Evolutionary conservation across 129 eudicot genomes (phyloP).

Genomic region (Heracleum sosnowskyi): DNA sequence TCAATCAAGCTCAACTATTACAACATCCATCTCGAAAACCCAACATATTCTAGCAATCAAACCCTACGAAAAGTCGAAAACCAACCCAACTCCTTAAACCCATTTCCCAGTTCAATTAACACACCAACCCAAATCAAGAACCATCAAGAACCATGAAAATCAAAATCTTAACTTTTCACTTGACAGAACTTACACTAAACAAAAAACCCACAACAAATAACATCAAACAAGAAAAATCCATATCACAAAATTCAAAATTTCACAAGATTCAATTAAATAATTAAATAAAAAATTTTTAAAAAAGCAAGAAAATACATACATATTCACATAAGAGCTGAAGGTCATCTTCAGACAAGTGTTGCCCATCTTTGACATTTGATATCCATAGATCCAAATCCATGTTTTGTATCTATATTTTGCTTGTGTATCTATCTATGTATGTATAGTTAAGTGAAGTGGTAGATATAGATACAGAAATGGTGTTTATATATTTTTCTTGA

Average conservation of each 20-base stretch:
- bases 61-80: not conserved
- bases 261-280: not conserved
- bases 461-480: not conserved
- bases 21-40: not conserved
- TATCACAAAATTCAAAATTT: not conserved
- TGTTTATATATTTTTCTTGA: not conserved
- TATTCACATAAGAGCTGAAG: slow-evolving; percentile 98
- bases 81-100: not conserved
- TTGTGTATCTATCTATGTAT: not conserved
- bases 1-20: not conserved
- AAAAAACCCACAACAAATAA: not conserved
- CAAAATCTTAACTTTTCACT: not conserved
- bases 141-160: not conserved
- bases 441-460: not conserved
- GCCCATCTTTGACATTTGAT: slow-evolving; percentile 85
- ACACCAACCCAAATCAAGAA: not conserved
- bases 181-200: not conserved
- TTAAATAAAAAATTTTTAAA: not conserved
- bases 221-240: not conserved
- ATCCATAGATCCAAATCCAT: slow-evolving; percentile 99
- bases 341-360: slow-evolving; percentile 94
- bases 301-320: slow-evolving; percentile 26
- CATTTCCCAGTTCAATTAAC: not conserved
- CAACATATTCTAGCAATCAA: not conserved
- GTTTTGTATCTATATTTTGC: not conserved